Evolutionary conservation across 2,329 filamentous ascomycete species (phyloP), one percentile per base, ranked within the genome.

Genomic region (Ophiocordyceps polyrhachis-furcata): DNA sequence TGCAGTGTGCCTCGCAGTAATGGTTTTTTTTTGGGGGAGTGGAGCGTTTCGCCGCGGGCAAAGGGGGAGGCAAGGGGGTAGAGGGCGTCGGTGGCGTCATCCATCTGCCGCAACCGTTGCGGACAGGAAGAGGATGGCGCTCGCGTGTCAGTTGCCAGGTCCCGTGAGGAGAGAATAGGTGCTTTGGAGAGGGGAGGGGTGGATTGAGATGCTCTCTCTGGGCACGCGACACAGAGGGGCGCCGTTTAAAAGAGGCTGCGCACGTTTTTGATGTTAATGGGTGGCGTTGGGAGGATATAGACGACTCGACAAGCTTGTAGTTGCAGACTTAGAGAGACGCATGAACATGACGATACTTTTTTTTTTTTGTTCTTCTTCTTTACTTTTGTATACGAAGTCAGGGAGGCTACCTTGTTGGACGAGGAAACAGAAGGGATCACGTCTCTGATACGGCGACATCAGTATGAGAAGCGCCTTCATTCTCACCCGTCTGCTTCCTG

Each of bases 1-100:
- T 91, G 47, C 84, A 91, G 70, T 91, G 84, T 63, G 83, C 84
- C 47, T 86, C 83, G 31, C 84, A 91, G 74, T 91, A 88, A 76
- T 64, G 40, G 15, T 11, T n/a, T n/a, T n/a, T n/a, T n/a, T n/a
- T 15, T 14, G 40, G 35, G 40, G 38, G 44, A 44, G 45, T 17
- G 45, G 42, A 19, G 43, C 28, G 31, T 35, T 15, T 38, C 17
- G n/a, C n/a, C 9, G 5, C 8, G 35, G 17, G 19, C 15, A 19
- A n/a, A n/a, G n/a, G n/a, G n/a, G n/a, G n/a, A n/a, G n/a, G n/a
- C n/a, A n/a, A n/a, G n/a, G n/a, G n/a, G n/a, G 35, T n/a, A n/a
- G 35, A 19, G 35, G 15, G 35, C 8, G 35, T 38, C 15, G 15
- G 8, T 20, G 35, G 35, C n/a, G 9, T 9, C n/a, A 38, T 2